phyloP scores from a whole-genome alignment of 1,139 yeast species.

The Suhomyces ambrosiae region DNA sequence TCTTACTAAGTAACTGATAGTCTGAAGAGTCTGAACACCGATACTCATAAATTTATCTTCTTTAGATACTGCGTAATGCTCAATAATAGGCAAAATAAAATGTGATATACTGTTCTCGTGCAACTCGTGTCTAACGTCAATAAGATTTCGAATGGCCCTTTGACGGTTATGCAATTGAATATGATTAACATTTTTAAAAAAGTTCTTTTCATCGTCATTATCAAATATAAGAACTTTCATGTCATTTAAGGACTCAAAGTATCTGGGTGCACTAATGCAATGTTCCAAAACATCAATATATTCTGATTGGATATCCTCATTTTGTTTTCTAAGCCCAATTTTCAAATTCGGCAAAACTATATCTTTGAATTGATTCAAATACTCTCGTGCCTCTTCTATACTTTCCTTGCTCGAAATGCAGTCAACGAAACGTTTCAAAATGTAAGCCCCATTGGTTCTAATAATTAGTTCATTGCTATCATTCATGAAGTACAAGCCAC shows the following conservation, averaged over 20 bases:
- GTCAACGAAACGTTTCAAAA: conserved; percentile 69
- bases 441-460: conserved; percentile 73
- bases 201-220: conserved; percentile 83
- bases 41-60: conserved; percentile 70
- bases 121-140: conserved; percentile 42
- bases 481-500: conserved; percentile 68
- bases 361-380: conserved; percentile 51
- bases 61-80: conserved; percentile 62
- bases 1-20: conserved; percentile 62
- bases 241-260: conserved; percentile 60
- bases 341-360: conserved; percentile 67
- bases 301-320: conserved; percentile 70
- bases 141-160: conserved; percentile 70
- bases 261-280: conserved; percentile 53
- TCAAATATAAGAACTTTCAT: conserved; percentile 64
- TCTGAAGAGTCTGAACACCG: conserved; percentile 68
- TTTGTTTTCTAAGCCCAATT: conserved; percentile 62
- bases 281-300: conserved; percentile 68
- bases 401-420: conserved; percentile 40
- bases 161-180: conserved; percentile 87
- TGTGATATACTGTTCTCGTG: conserved; percentile 68
- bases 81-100: conserved; percentile 81
- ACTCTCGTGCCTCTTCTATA: conserved; percentile 36
- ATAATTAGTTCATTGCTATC: conserved; percentile 82
- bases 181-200: conserved; percentile 78